Percentiles rank a stretch among this genome's conserved stretches.
Conservation (phyloP, 2,329 filamentous ascomycete species). For the Neopestalotiopsis sp. region DNA sequence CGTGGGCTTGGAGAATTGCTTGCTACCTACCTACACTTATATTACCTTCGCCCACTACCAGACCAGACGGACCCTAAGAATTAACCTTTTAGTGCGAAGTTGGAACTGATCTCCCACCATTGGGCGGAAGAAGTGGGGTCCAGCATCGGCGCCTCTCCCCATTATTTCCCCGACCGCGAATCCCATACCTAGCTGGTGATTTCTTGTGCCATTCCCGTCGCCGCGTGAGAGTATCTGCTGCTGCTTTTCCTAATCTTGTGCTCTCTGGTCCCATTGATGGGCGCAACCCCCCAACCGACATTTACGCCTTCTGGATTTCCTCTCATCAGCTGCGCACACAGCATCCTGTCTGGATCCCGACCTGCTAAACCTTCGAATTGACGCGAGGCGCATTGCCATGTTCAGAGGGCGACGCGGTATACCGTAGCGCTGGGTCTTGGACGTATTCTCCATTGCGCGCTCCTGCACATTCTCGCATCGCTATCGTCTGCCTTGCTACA, state of each 20-base stretch:
- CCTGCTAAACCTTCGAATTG: background rate
- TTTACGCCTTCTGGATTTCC: background rate
- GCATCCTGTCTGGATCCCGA: background rate
- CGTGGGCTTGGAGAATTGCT: too few species aligned
- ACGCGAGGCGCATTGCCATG: slow-evolving; percentile 6
- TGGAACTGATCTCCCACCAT: background rate
- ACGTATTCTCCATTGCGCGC: background rate
- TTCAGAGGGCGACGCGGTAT: slow-evolving; percentile 3
- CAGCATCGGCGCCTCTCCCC: background rate
- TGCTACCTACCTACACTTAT: background rate
- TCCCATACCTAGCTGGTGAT: slow-evolving; percentile 2
- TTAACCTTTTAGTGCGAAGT: background rate
- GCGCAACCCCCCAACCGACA: background rate
- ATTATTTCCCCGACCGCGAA: slow-evolving; percentile 11
- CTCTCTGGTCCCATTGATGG: background rate
- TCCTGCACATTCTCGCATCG: background rate
- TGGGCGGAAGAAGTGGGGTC: slow-evolving; percentile 5
- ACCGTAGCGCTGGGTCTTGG: slow-evolving; percentile 9
- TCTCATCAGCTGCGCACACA: background rate
- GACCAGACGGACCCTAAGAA: background rate
- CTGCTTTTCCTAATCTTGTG: background rate
- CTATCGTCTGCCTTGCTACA: background rate
- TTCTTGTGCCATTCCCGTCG: slow-evolving; percentile 9
- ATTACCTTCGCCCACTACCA: background rate
- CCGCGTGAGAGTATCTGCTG: background rate